phyloP scores from a whole-genome alignment of 2,329 filamentous ascomycete genomes.

The Peltaster fructicola region DNA sequence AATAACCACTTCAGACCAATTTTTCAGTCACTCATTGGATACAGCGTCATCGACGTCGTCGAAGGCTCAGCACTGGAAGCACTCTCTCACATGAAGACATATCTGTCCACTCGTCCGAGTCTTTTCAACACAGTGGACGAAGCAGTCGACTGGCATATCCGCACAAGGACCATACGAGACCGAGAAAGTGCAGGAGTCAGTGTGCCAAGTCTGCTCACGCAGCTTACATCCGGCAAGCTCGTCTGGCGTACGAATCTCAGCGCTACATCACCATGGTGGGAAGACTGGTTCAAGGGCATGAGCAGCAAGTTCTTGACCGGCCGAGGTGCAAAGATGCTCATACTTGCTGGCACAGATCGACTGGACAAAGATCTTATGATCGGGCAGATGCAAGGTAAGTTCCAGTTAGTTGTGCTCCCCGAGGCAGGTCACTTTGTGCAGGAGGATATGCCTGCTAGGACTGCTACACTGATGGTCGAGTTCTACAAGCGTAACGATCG shows the following conservation, averaged over 20 bases:
- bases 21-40: slow-evolving; percentile 56
- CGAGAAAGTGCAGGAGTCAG: slow-evolving; percentile 67
- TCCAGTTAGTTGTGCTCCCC: slow-evolving; percentile 84
- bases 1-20: slow-evolving; percentile 34
- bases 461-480: slow-evolving; percentile 66
- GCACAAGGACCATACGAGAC: slow-evolving; percentile 74
- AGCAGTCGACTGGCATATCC: slow-evolving; percentile 86
- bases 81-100: slow-evolving; percentile 82
- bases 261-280: slow-evolving; percentile 79
- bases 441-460: slow-evolving; percentile 84
- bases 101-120: slow-evolving; percentile 63
- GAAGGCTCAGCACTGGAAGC: slow-evolving; percentile 92
- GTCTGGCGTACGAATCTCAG: slow-evolving; percentile 73
- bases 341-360: slow-evolving; percentile 78
- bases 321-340: slow-evolving; percentile 63
- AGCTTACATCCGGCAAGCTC: slow-evolving; percentile 32
- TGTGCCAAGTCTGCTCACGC: slow-evolving; percentile 57
- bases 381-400: slow-evolving; percentile 97
- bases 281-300: slow-evolving; percentile 78
- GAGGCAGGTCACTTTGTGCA: slow-evolving; percentile 95
- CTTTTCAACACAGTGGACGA: slow-evolving; percentile 61
- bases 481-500: slow-evolving; percentile 88
- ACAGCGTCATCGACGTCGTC: slow-evolving; percentile 84
- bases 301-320: slow-evolving; percentile 75
- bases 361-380: slow-evolving; percentile 86